Conservation (phyloP, 2,329 filamentous ascomycete species). For the Ophiostoma angusticollis region DNA sequence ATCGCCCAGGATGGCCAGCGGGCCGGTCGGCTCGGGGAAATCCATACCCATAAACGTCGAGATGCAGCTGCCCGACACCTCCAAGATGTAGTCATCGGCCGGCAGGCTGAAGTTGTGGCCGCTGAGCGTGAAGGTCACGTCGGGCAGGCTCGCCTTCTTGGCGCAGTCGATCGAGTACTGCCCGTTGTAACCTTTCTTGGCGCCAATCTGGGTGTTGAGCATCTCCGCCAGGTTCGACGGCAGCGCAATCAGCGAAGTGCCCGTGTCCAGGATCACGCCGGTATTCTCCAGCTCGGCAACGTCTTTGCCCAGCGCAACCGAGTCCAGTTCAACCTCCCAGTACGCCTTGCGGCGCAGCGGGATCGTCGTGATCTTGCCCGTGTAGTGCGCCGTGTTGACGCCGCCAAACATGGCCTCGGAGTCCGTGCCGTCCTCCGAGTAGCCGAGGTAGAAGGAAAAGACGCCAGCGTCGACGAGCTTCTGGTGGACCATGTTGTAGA, state of each 20-base stretch:
- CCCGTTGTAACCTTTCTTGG: constrained; percentile 94
- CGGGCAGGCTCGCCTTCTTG: constrained; percentile 71
- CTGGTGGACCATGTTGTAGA: constrained; percentile 92
- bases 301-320: constrained; percentile 77
- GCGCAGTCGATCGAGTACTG: constrained; percentile 90
- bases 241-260: constrained; percentile 93
- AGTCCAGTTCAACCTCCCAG: constrained; percentile 96
- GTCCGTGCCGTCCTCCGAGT: constrained; percentile 55
- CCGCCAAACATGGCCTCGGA: constrained; percentile 89
- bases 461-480: constrained; percentile 80
- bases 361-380: constrained; percentile 81
- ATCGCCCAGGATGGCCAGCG: constrained; percentile 88
- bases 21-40: constrained; percentile 74
- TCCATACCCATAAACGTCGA: constrained; percentile 97
- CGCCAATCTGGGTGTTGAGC: constrained; percentile 93
- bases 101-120: constrained; percentile 89
- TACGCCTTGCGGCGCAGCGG: constrained; percentile 97
- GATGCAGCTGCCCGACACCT: constrained; percentile 91
- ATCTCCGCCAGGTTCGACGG: constrained; percentile 86
- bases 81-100: constrained; percentile 86
- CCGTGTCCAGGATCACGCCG: constrained; percentile 94
- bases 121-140: constrained; percentile 79
- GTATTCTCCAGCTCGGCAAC: constrained; percentile 85
- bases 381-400: constrained; percentile 66
- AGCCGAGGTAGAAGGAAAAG: constrained; percentile 91